A percentile compares a stretch with the other conserved stretches of the same genome.
These are phyloP conservation scores for Cladophialophora immunda DNA, from an alignment of 2,329 filamentous ascomycete species.

Conservation along the genomic window DNA sequence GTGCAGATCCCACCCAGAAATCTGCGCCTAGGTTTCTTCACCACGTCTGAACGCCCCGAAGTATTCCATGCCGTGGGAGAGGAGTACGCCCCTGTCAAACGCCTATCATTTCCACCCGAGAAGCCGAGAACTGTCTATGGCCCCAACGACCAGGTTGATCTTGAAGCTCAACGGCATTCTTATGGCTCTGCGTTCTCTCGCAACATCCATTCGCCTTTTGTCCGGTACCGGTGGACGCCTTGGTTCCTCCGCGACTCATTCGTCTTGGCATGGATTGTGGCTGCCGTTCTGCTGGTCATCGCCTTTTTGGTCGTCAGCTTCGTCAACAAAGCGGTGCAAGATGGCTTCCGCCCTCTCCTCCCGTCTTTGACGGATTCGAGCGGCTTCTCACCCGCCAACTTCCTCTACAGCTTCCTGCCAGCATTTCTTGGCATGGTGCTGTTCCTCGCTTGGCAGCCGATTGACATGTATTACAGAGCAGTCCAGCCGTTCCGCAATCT, in stretches of 20 bases:
- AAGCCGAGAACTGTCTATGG: conserved; percentile 13
- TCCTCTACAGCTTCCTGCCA: conserved; percentile 77
- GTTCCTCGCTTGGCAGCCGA: conserved; percentile 66
- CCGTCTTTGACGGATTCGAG: conserved; percentile 65
- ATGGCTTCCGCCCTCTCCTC: conserved; percentile 77
- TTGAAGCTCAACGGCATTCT: conserved; percentile 48
- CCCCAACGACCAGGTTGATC: conserved; percentile 46
- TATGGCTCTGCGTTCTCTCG: conserved; percentile 58
- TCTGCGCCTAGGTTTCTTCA: conserved; percentile 88
- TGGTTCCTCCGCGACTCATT: conserved; percentile 76
- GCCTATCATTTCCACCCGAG: conserved; percentile 54
- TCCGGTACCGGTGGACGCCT: conserved; percentile 74
- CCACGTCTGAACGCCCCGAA: conserved; percentile 69
- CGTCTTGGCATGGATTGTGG: conserved; percentile 72
- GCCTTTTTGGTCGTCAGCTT: conserved; percentile 83
- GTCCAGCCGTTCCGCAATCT: conserved; percentile 67
- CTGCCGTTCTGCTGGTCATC: conserved; percentile 68
- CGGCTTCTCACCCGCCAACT: conserved; percentile 86
- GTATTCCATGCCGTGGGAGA: conserved; percentile 85
- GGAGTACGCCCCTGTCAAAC: conserved; percentile 60
- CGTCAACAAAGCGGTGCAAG: conserved; percentile 69
- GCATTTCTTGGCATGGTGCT: conserved; percentile 65
- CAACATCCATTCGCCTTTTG: conserved; percentile 60
- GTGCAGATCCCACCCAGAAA: conserved; percentile 63
- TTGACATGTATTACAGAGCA: conserved; percentile 68